phyloP scores from a whole-genome alignment of 768 basidiomycete genomes.

The Coprinopsis sp. region DNA sequence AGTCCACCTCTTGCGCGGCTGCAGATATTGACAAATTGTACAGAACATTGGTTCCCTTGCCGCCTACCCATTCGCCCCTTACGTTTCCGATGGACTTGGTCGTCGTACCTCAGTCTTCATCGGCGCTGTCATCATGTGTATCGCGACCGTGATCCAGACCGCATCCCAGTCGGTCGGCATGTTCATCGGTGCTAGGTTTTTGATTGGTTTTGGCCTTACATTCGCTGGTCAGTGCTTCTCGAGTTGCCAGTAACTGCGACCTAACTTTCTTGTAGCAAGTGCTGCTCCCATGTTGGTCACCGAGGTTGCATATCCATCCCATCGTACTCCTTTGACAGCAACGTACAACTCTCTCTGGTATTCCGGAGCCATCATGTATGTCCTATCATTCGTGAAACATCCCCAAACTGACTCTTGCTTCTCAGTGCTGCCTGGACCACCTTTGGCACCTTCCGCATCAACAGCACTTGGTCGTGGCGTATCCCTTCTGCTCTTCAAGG shows the following conservation, averaged over 20 bases:
- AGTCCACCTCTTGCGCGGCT: not conserved
- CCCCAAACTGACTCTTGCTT: not conserved
- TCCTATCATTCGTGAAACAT: slow-evolving; percentile 11
- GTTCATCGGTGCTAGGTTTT: slow-evolving; percentile 79
- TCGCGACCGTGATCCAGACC: slow-evolving; percentile 64
- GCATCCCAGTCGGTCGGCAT: slow-evolving; percentile 68
- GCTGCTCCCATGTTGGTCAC: slow-evolving; percentile 82
- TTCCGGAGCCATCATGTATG: slow-evolving; percentile 72
- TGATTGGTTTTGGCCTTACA: slow-evolving; percentile 73
- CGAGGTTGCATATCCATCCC: slow-evolving; percentile 79
- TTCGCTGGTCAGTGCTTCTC: slow-evolving; percentile 46
- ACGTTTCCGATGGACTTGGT: slow-evolving; percentile 67
- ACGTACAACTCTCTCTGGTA: slow-evolving; percentile 86
- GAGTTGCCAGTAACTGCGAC: not conserved
- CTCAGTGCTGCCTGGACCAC: slow-evolving; percentile 77
- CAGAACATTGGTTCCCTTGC: slow-evolving; percentile 69
- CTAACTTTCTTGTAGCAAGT: slow-evolving; percentile 37
- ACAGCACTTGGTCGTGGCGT: slow-evolving; percentile 76
- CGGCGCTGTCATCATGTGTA: slow-evolving; percentile 67
- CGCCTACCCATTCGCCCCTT: slow-evolving; percentile 67
- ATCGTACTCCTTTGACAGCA: slow-evolving; percentile 76
- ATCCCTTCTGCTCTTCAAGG: slow-evolving; percentile 72
- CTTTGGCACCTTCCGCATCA: slow-evolving; percentile 72
- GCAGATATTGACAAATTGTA: not conserved
- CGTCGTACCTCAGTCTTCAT: slow-evolving; percentile 62